Conservation (phyloP, 192 early-diverging fungal genomes). For the Backusella psychrophila region DNA sequence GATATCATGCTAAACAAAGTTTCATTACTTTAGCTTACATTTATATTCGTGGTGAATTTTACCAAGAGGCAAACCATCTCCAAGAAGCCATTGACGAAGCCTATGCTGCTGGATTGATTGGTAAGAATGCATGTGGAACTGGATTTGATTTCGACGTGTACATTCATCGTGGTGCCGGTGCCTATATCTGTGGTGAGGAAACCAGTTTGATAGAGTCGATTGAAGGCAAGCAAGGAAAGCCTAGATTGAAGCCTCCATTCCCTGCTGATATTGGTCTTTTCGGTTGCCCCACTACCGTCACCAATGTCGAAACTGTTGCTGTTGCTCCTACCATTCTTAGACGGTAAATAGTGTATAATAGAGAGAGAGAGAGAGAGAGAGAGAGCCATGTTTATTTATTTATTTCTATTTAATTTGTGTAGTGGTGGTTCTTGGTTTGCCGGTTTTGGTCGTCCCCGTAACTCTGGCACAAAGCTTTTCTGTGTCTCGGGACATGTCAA, state of each 20-base stretch:
- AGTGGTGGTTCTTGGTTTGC: conserved; percentile 94
- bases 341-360: conserved; percentile 6
- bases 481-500: conserved; percentile 99
- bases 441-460: conserved; percentile 87
- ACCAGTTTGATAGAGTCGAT: conserved; percentile 83
- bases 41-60: conserved; percentile 98
- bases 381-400: background rate
- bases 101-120: conserved; percentile 93
- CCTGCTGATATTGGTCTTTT: conserved; percentile 98
- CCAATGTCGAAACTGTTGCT: conserved; percentile 98
- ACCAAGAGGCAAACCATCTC: conserved; percentile 92
- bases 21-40: conserved; percentile 66
- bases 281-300: conserved; percentile 99
- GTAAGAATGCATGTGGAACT: conserved; percentile 96
- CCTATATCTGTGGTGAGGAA: conserved; percentile 98
- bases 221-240: conserved; percentile 99
- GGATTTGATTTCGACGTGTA: conserved; percentile 98
- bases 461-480: conserved; percentile 95
- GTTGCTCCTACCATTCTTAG: conserved; percentile 90
- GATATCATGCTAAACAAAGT: conserved; percentile 20
- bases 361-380: too few relatives aligned
- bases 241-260: conserved; percentile 98
- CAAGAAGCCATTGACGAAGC: conserved; percentile 97
- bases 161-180: conserved; percentile 96
- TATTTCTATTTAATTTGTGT: conserved; percentile 14